phyloP scores from a whole-genome alignment of 768 basidiomycete genomes.

The Saitozyma podzolica region DNA sequence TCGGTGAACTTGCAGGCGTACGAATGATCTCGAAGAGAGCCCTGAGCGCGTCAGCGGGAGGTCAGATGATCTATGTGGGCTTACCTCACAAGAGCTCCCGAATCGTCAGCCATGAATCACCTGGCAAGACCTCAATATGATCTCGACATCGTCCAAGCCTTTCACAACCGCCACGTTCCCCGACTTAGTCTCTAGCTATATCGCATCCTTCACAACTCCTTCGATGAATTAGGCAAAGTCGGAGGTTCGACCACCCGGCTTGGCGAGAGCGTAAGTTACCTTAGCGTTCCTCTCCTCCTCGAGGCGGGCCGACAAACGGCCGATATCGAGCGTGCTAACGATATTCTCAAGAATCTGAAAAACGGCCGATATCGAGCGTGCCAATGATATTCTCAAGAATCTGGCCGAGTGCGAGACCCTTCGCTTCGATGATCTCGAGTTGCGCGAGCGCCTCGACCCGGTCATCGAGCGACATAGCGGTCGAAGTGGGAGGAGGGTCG shows the following conservation, averaged over 20 bases:
- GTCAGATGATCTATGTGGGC: not conserved
- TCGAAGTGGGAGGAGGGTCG: not conserved
- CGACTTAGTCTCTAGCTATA: conserved; percentile 28
- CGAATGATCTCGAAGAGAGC: conserved; percentile 42
- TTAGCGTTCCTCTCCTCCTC: not conserved
- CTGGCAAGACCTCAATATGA: conserved; percentile 44
- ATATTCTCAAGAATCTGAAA: conserved; percentile 46
- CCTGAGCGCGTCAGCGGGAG: conserved; percentile 13
- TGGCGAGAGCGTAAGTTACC: not conserved
- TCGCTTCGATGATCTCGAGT: conserved; percentile 44
- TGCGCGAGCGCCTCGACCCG: conserved; percentile 30
- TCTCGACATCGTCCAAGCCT: conserved; percentile 40
- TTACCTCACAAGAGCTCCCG: conserved; percentile 32
- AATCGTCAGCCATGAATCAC: conserved; percentile 42
- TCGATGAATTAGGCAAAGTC: conserved; percentile 33
- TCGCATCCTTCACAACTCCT: conserved; percentile 29
- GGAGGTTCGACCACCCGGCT: not conserved
- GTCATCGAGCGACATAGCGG: conserved; percentile 17
- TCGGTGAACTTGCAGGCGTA: conserved; percentile 45
- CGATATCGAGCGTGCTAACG: conserved; percentile 48
- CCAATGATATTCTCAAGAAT: conserved; percentile 48
- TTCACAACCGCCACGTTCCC: conserved; percentile 28
- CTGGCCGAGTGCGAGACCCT: conserved; percentile 33
- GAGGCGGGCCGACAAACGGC: conserved; percentile 7
- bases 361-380: conserved; percentile 44